These are phyloP conservation scores for Trichoderma koningiopsis DNA, from an alignment of 2,329 filamentous ascomycete genomes.

Conservation along the genomic window DNA sequence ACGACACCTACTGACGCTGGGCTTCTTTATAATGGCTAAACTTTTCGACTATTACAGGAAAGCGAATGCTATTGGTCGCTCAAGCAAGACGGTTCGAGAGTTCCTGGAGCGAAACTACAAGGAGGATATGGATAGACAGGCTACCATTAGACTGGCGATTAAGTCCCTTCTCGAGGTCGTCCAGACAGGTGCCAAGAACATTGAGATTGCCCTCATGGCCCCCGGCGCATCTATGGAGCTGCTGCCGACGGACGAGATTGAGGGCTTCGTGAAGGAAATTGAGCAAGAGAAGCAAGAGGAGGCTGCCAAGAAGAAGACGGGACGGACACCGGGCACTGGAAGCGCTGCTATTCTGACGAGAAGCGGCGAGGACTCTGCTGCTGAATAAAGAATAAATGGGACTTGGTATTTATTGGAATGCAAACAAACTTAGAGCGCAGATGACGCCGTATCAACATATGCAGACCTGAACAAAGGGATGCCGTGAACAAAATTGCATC, in stretches of 20 bases:
- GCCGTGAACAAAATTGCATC: slow-evolving; percentile 31
- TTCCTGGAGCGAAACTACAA: slow-evolving; percentile 99
- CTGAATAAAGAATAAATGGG: slow-evolving; percentile 37
- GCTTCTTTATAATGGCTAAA: slow-evolving; percentile 26
- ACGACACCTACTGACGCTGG: no score
- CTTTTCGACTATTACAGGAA: slow-evolving; percentile 65
- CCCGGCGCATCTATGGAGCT: slow-evolving; percentile 90
- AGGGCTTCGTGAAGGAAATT: slow-evolving; percentile 97
- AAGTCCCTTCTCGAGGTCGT: slow-evolving; percentile 98
- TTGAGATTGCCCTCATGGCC: slow-evolving; percentile 98
- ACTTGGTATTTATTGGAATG: slow-evolving; percentile 30
- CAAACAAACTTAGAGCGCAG: slow-evolving; percentile 34
- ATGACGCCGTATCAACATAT: slow-evolving; percentile 44
- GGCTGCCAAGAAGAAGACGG: slow-evolving; percentile 93
- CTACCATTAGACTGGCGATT: slow-evolving; percentile 94
- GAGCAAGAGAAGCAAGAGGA: slow-evolving; percentile 99
- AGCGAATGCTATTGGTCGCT: slow-evolving; percentile 97
- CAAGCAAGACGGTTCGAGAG: slow-evolving; percentile 97
- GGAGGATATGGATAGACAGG: slow-evolving; percentile 93
- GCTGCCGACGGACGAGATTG: slow-evolving; percentile 93
- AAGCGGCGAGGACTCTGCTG: slow-evolving; percentile 48
- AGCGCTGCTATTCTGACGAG: slow-evolving; percentile 75
- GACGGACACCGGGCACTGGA: slow-evolving; percentile 69
- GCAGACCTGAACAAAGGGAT: slow-evolving; percentile 36
- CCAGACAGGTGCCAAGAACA: slow-evolving; percentile 98